These are phyloP conservation scores for Trichoderma sp. DNA, from an alignment of 2,329 filamentous ascomycete genomes.

Conservation along the genomic window DNA sequence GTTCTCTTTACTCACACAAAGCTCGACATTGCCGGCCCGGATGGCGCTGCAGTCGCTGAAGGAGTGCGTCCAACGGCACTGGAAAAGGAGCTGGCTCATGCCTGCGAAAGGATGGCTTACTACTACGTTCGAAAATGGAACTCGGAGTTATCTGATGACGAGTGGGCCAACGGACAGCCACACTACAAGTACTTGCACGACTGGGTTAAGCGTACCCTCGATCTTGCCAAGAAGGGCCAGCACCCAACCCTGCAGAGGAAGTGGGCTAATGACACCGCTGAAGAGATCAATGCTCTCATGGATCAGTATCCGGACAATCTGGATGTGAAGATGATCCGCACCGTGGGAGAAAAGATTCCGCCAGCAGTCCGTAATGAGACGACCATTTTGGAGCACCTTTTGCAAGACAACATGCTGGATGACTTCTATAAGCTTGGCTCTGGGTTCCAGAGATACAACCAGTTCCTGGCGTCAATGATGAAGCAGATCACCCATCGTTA, in stretches of 20 bases:
- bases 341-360: slow-evolving; percentile 34
- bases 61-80: no score
- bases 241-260: no score
- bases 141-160: slow-evolving; percentile 10
- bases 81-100: no score
- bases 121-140: no score
- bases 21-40: no score
- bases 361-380: slow-evolving; percentile 32
- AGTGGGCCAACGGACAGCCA: slow-evolving; percentile 24
- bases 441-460: slow-evolving; percentile 6
- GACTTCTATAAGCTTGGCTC: slow-evolving; percentile 27
- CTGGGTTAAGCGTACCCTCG: slow-evolving; percentile 23
- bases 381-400: slow-evolving; percentile 32
- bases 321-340: slow-evolving; percentile 28
- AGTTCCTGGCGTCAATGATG: slow-evolving; percentile 25
- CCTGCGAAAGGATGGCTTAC: no score
- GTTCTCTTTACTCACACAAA: no score
- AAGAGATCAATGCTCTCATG: slow-evolving; percentile 11
- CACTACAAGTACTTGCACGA: slow-evolving; percentile 24
- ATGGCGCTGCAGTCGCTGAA: no score
- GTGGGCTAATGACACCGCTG: slow-evolving; percentile 7
- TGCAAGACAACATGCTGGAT: no score
- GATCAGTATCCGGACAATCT: slow-evolving; percentile 22
- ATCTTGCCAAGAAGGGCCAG: background rate
- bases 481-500: slow-evolving; percentile 36